Base-by-base conservation (phyloP, 441 rosid species). In the Pelargonium fulgidum region DNA sequence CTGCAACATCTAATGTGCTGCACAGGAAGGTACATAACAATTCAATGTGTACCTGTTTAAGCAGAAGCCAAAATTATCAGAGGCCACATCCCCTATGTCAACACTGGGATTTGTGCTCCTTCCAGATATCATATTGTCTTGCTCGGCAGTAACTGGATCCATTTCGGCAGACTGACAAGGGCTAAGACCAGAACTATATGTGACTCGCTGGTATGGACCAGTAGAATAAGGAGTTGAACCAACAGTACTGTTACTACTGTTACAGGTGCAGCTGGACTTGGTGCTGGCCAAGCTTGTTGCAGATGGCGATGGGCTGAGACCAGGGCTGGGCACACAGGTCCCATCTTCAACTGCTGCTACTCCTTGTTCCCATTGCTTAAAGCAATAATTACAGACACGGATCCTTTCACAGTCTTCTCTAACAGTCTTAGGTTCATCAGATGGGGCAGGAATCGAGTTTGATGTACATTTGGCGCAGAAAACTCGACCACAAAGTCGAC, bases 381-480 rank as follows among this genome's bases (percentile, higher is more conserved):
- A 95, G 80, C 99, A 95, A 82, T 81, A 95, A 77, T 89, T 92
- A 78, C 98, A 95, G 7, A 90, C 97, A 74, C 98, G 86, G 74
- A 95, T 82, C 83, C 78, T 87, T 79, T 89, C 95, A 83, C 85
- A 73, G 74, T 90, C 95, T 65, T 89, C 93, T 52, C 67, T 73
- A 0, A 81, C 73, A 77, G 73, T 73, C 62, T 71, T 76, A 71
- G 81, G 79, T 68, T 89, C 88, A 44, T 66, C 58, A 42, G 85
- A 71, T 47, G 84, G 76, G 44, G 79, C 84, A 74, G 91, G 96
- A 74, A 95, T 65, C 8, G 96, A 88, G 68, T 90, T 92, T 11
- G 83, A 70, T 3, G 99, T 90, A 84, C 99, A 95, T 85, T 82
- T 93, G 64, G 92, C 90, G 61, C 99, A 95, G 84, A 95, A 95